Conservation (phyloP, 306 rosid species). For the Citrullus amarus region DNA sequence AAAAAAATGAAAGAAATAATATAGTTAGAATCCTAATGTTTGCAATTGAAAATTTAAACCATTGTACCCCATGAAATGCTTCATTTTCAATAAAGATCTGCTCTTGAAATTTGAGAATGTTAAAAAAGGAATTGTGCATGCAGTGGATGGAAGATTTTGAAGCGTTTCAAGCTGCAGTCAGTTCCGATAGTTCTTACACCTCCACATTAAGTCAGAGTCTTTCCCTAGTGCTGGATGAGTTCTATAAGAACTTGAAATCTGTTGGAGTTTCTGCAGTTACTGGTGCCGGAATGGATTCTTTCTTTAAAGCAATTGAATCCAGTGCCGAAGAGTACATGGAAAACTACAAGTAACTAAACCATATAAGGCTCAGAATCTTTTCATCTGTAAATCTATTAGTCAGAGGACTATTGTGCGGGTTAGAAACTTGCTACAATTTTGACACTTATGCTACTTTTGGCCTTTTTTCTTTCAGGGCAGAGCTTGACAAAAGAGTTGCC, state of each 20-base stretch:
- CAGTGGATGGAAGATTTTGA: constrained; percentile 95
- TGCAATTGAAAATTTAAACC: not conserved
- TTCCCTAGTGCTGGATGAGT: constrained; percentile 64
- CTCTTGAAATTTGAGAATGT: not conserved
- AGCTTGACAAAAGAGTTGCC: constrained; percentile 64
- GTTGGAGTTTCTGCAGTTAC: constrained; percentile 80
- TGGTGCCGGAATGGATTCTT: constrained; percentile 65
- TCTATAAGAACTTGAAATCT: constrained; percentile 61
- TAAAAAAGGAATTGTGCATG: constrained; percentile 14
- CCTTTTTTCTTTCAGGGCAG: constrained; percentile 39
- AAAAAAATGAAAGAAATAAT: not conserved
- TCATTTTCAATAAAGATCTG: not conserved
- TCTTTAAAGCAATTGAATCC: constrained; percentile 56
- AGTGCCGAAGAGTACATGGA: constrained; percentile 77
- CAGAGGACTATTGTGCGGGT: not conserved
- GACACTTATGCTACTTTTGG: not conserved
- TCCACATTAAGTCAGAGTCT: constrained; percentile 63
- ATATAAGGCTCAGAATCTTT: not conserved
- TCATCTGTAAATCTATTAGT: not conserved
- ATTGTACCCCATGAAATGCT: not conserved
- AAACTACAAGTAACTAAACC: constrained; percentile 39
- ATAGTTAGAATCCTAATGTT: not conserved
- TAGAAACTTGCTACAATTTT: not conserved
- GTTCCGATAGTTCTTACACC: constrained; percentile 43
- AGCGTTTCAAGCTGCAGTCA: constrained; percentile 56